Base-by-base conservation (phyloP, 352 stramenopile species). In the Phytophthora fragariae region DNA sequence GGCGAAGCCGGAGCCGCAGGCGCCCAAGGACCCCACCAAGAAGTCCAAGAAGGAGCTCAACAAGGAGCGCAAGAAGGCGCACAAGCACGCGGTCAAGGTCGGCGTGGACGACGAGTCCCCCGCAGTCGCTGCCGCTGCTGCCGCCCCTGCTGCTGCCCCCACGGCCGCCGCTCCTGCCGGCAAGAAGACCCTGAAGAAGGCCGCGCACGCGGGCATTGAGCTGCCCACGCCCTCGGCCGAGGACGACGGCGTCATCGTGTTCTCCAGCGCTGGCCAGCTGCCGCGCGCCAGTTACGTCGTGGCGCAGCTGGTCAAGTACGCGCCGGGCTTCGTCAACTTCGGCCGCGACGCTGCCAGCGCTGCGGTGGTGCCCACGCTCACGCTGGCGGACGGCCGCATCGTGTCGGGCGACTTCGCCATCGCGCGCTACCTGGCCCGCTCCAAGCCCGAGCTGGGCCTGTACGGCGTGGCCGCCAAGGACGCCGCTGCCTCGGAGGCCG, bases 21-120 rank as follows among this genome's bases (percentile, higher is more conserved):
- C 68, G 57, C 39, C 69, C 24, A 79, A 80, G 27, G 83, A 94
- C 27, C 72, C 81, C 6, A 79, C 62, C 41, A 93, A 93, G 61
- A 94, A 93, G 72, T 92, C 83, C 68, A 96, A 96, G 81, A 96
- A 96, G 80, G 85, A 96, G 75, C 79, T 96, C 14, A 96, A 94
- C 80, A 96, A 96, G 78, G 89, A 96, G 77, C 83, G 82, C 65
- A 96, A 96, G 85, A 96, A 96, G 72, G 87, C 85, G 15, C 80
- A 91, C 57, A 96, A 96, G 70, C 73, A 81, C 7, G 83, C 85
- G n/a, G 41, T 90, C 44, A 95, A 95, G 82, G 65, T 72, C 49
- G 83, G 83, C 37, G 82, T 74, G 10, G 63, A 54, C 3, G 68
- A 57, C 33, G 57, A 67, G 21, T 68, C 64, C 1, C 62, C 68